Base-by-base conservation (phyloP, 2,329 filamentous ascomycete genomes). In the Pseudogymnoascus pannorum region DNA sequence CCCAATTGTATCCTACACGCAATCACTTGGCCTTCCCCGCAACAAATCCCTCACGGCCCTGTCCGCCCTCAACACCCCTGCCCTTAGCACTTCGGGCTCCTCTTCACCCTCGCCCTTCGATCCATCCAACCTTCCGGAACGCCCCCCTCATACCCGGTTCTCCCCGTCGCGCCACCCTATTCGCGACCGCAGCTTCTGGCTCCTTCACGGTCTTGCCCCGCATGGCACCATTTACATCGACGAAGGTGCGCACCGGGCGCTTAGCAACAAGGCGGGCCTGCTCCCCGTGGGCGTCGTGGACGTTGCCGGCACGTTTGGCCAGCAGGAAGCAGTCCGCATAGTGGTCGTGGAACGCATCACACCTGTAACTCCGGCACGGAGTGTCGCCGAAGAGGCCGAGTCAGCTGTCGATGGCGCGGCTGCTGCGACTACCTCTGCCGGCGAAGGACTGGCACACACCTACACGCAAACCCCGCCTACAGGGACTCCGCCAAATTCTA, bases 171-270 rank as follows among this genome's bases (percentile, higher is more conserved):
- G 83, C 0, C 86, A 89, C 24, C 92, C 93, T 1, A 94, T 97
- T 63, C 87, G 91, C 61, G 94, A 97, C 73, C 88, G 93, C 64
- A 92, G 94, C 72, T 97, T 99, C 80, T 99, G 94, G 94, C 87
- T 99, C 57, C 81, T 97, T 0, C 91, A 99, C 75, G 94, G 93
- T 8, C 85, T 97, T 9, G 87, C 87, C 22, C 91, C 94, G 0
- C 92, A 96, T 70, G 94, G 94, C 12, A 96, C 88, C 2, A 73
- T 99, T 24, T 97, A 91, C 76, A 95, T 99, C 68, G 94, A 99
- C 77, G 78, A 84, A n/a, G 94, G 94, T 42, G 93, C 93, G 3
- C 87, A 92, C 75, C 79, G 81, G 33, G 94, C 93, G 0, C 81
- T 97, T 2, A 77, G 86, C 14, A 86, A 87, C 71, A 96, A 96